Conservation (phyloP, 352 stramenopile genomes). For the Thalassiosira ordinaria region DNA sequence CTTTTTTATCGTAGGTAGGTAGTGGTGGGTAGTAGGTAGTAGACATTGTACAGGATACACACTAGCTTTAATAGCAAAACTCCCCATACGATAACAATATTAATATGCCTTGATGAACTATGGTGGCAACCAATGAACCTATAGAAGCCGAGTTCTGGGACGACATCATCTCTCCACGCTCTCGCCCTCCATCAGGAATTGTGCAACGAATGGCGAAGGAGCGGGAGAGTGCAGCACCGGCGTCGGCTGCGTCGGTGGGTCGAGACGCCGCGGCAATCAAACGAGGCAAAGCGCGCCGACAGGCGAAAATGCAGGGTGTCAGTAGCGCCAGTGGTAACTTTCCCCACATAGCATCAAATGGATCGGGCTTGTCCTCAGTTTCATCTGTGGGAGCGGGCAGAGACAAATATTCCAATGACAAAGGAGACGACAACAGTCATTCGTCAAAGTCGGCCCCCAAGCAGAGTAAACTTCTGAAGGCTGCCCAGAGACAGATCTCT, state of each 20-base stretch:
- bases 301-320: background rate
- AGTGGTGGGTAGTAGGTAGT: too few relatives aligned
- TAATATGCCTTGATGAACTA: too few relatives aligned
- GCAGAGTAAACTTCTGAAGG: too few relatives aligned
- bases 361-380: background rate
- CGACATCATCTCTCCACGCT: constrained; percentile 12
- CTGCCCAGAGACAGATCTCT: constrained; percentile 23
- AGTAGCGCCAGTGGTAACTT: background rate
- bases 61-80: too few relatives aligned
- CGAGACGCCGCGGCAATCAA: constrained; percentile 3
- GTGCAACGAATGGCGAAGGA: constrained; percentile 26
- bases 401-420: background rate
- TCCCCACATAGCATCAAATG: background rate
- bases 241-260: constrained; percentile 7
- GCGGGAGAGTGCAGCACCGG: constrained; percentile 1
- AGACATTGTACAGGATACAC: too few relatives aligned
- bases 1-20: too few relatives aligned
- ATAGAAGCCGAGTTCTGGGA: background rate
- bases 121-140: too few relatives aligned
- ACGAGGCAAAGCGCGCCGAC: background rate
- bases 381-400: background rate
- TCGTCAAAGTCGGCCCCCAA: constrained; percentile 14
- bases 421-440: background rate
- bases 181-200: constrained; percentile 9
- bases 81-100: too few relatives aligned